Conservation (phyloP, 495 filamentous ascomycete genomes). For the Trichoderma parareesei region DNA sequence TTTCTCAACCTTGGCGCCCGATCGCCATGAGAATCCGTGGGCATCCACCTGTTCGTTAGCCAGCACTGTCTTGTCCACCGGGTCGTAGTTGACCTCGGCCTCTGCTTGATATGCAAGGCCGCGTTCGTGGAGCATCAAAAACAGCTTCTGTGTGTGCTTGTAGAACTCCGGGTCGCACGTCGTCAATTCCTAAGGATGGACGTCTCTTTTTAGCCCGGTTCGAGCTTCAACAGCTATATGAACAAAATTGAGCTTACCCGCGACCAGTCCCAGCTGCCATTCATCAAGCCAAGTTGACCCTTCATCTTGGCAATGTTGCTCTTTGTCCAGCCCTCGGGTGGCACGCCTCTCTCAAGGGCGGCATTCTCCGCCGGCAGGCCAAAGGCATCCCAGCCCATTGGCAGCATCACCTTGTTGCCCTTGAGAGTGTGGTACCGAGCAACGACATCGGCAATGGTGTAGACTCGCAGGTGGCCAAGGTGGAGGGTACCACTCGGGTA, state of each 20-base stretch:
- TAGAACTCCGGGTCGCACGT: conserved; percentile 82
- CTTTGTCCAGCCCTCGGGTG: conserved; percentile 71
- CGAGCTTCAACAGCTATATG: neutral
- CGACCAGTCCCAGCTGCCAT: conserved; percentile 74
- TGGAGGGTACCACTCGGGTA: conserved; percentile 88
- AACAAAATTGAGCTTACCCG: conserved; percentile 45
- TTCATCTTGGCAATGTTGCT: conserved; percentile 79
- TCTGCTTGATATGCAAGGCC: conserved; percentile 72
- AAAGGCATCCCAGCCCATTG: conserved; percentile 94
- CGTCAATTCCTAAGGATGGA: conserved; percentile 56
- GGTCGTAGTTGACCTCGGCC: conserved; percentile 82
- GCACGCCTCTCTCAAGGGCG: conserved; percentile 75
- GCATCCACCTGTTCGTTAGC: conserved; percentile 88
- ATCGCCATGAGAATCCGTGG: conserved; percentile 78
- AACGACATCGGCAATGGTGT: conserved; percentile 83
- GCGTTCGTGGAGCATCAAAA: conserved; percentile 61
- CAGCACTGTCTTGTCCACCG: conserved; percentile 79
- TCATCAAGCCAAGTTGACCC: conserved; percentile 67
- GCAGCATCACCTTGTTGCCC: conserved; percentile 68
- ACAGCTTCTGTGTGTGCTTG: conserved; percentile 80
- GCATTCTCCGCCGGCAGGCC: conserved; percentile 88
- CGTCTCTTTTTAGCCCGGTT: neutral
- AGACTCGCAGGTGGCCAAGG: conserved; percentile 80
- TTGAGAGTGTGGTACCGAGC: conserved; percentile 69
- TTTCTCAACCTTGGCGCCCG: conserved; percentile 78